A percentile compares a stretch with the other conserved stretches of the same genome.
phyloP scores from a whole-genome alignment of 768 basidiomycete genomes.

The Artomyces pyxidatus region DNA sequence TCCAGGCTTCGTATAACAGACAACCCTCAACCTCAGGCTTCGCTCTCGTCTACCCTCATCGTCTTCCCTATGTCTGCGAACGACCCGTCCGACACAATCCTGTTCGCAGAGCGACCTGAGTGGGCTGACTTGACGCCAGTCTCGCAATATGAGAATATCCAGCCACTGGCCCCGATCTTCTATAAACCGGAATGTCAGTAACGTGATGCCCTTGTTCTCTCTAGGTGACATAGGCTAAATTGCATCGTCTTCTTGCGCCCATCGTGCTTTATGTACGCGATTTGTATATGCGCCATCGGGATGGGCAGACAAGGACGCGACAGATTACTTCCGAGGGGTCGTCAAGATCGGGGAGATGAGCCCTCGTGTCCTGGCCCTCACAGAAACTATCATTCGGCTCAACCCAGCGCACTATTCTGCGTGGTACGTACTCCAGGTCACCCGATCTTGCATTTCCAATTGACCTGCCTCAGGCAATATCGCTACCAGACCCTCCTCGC shows the following conservation, averaged over 20 bases:
- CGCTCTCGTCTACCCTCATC: neutral
- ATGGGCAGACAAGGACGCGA: slow-evolving; percentile 78
- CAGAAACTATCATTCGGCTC: slow-evolving; percentile 78
- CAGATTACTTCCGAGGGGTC: slow-evolving; percentile 86
- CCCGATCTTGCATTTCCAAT: neutral
- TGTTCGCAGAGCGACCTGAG: slow-evolving; percentile 57
- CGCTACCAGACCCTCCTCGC: slow-evolving; percentile 80
- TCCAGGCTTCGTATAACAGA: neutral
- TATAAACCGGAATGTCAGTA: slow-evolving; percentile 82
- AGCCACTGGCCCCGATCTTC: slow-evolving; percentile 86
- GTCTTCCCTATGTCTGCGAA: neutral
- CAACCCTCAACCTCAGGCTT: neutral
- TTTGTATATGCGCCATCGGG: neutral
- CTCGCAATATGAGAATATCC: slow-evolving; percentile 69
- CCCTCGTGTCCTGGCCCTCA: slow-evolving; percentile 74
- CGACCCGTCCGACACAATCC: slow-evolving; percentile 6
- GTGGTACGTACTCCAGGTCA: slow-evolving; percentile 51
- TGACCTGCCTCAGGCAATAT: slow-evolving; percentile 68
- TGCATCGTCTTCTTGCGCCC: too few relatives aligned
- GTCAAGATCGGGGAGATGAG: slow-evolving; percentile 73
- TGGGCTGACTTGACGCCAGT: slow-evolving; percentile 81
- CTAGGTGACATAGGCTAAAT: too few relatives aligned
- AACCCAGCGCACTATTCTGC: slow-evolving; percentile 98
- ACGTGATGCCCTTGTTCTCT: slow-evolving; percentile 1
- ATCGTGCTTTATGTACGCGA: slow-evolving; percentile 16